These are phyloP conservation scores for Yamadazyma friedrichii DNA, from an alignment of 1,139 yeast species.

Conservation along the genomic window DNA sequence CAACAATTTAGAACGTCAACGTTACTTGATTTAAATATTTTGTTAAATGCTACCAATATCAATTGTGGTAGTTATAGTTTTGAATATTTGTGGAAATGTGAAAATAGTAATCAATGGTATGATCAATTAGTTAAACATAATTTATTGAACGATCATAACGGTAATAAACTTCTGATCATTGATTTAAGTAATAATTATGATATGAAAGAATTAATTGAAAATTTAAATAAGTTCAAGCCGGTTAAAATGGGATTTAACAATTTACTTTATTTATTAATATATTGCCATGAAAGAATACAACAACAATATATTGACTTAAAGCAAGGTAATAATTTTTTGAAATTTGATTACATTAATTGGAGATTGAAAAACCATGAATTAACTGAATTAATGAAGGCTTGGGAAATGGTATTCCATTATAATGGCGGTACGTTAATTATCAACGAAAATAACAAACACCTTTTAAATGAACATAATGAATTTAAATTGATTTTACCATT, in stretches of 20 bases:
- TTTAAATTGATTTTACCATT: slow-evolving; percentile 65
- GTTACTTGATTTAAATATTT: slow-evolving; percentile 60
- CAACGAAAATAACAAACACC: slow-evolving; percentile 48
- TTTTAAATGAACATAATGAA: slow-evolving; percentile 52
- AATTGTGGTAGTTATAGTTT: slow-evolving; percentile 76
- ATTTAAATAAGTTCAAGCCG: slow-evolving; percentile 44
- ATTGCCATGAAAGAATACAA: slow-evolving; percentile 70
- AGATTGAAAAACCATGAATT: slow-evolving; percentile 58
- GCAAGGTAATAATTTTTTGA: slow-evolving; percentile 16
- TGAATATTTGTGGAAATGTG: slow-evolving; percentile 70
- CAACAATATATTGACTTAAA: slow-evolving; percentile 29
- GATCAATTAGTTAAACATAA: slow-evolving; percentile 15
- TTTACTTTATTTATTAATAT: slow-evolving; percentile 62
- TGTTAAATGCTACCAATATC: slow-evolving; percentile 56
- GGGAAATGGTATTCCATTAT: slow-evolving; percentile 62
- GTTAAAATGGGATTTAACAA: slow-evolving; percentile 54
- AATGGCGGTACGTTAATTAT: slow-evolving; percentile 62
- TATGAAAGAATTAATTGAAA: slow-evolving; percentile 48
- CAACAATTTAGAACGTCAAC: slow-evolving; percentile 65
- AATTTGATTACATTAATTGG: slow-evolving; percentile 47
- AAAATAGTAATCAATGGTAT: slow-evolving; percentile 59
- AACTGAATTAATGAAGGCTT: slow-evolving; percentile 52
- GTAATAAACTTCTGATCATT: slow-evolving; percentile 26
- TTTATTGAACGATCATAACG: background rate
- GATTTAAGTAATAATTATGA: slow-evolving; percentile 58